Percentiles rank a stretch among this genome's conserved stretches.
Evolutionary conservation across 1,284 basidiomycete species (phyloP).

Genomic region (Microbotryum scabiosae): DNA sequence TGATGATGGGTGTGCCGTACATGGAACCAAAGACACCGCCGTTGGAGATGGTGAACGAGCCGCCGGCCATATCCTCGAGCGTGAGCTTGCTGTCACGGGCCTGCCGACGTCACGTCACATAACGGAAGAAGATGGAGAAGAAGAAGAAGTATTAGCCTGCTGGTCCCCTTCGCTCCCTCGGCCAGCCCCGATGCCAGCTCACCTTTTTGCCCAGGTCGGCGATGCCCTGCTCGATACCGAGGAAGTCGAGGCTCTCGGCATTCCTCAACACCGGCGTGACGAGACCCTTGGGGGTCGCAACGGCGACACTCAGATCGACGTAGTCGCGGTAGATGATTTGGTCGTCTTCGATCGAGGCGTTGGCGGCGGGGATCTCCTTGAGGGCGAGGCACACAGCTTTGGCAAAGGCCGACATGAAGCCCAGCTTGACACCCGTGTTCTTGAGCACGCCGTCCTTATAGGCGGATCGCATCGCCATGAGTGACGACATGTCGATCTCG

Average conservation of each 20-base stretch:
- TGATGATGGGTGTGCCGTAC: conserved; percentile 89
- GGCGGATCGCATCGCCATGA: conserved; percentile 87
- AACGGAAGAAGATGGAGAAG: background rate
- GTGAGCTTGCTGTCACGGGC: conserved; percentile 90
- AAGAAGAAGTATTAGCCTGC: too few relatives aligned
- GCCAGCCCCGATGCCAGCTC: conserved; percentile 27
- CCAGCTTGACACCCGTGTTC: conserved; percentile 90
- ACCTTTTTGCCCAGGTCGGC: conserved; percentile 83
- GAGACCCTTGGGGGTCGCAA: conserved; percentile 93
- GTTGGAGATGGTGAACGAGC: conserved; percentile 97
- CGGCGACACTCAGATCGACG: conserved; percentile 88
- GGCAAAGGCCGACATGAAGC: conserved; percentile 97
- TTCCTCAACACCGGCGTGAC: conserved; percentile 95
- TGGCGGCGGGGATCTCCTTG: conserved; percentile 87
- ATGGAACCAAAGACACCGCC: conserved; percentile 97
- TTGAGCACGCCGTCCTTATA: conserved; percentile 94
- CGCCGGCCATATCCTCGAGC: conserved; percentile 77
- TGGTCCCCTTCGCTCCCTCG: background rate
- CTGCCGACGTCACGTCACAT: conserved; percentile 41
- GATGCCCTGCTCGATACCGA: conserved; percentile 91
- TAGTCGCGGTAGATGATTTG: conserved; percentile 94
- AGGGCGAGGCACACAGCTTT: conserved; percentile 78
- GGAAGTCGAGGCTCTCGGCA: conserved; percentile 72
- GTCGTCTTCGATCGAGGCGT: conserved; percentile 86
- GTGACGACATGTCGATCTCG: conserved; percentile 96